A percentile compares a stretch with the other conserved stretches of the same genome.
These are phyloP conservation scores for Boeremia lycopersici DNA, from an alignment of 2,329 filamentous ascomycete genomes.

Conservation along the genomic window DNA sequence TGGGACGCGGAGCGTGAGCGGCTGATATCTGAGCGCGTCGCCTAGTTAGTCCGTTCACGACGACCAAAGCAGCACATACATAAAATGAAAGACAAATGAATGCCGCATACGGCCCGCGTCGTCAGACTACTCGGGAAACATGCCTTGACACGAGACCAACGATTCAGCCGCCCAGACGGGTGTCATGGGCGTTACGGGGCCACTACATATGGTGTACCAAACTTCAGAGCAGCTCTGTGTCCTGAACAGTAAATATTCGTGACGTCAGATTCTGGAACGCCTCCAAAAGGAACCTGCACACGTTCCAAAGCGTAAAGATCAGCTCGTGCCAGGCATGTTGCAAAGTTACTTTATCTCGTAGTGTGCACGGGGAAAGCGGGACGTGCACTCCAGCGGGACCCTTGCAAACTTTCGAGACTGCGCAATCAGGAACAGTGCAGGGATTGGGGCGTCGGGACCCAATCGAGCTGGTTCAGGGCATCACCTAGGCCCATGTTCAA, in stretches of 20 bases:
- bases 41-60: constrained; percentile 1
- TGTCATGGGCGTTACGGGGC: not conserved
- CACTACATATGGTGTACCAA: not conserved
- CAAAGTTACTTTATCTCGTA: not conserved
- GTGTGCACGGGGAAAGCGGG: not conserved
- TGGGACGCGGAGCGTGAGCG: constrained; percentile 30
- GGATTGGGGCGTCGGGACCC: not conserved
- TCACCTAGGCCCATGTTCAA: not conserved
- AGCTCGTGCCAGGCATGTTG: constrained; percentile 2
- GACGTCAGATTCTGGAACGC: not conserved
- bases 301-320: not conserved
- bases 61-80: not conserved
- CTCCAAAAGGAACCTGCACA: not conserved
- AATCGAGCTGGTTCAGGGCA: not conserved
- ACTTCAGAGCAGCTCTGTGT: not conserved
- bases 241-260: not conserved
- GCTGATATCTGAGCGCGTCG: constrained; percentile 25
- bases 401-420: not conserved
- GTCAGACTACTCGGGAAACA: not conserved
- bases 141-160: not conserved
- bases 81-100: not conserved
- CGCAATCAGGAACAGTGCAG: not conserved
- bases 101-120: not conserved
- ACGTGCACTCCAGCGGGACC: not conserved
- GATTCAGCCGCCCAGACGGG: not conserved